phyloP scores from a whole-genome alignment of 108 stramenopile genomes.

The Fistulifera pelliculosa region DNA sequence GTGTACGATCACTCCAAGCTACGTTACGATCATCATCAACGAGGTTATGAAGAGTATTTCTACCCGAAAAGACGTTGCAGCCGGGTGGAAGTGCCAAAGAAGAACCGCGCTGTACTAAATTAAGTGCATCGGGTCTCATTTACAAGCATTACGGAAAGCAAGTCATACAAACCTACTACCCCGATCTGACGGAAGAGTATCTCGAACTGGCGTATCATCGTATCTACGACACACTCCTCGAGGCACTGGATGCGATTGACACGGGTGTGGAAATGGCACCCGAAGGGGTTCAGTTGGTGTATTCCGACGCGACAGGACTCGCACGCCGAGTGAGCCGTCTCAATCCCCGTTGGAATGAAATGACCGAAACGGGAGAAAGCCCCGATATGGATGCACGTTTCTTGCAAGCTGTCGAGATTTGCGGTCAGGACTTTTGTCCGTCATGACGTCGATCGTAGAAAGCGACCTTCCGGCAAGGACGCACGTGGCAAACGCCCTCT shows the following conservation, averaged over 20 bases:
- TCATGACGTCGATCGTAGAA: slow-evolving; percentile 72
- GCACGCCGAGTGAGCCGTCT: slow-evolving; percentile 73
- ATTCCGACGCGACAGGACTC: slow-evolving; percentile 82
- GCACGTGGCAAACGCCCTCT: slow-evolving; percentile 74
- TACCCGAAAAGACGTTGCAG: slow-evolving; percentile 16
- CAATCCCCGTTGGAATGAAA: slow-evolving; percentile 94
- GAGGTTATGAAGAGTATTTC: slow-evolving; percentile 83
- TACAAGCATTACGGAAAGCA: slow-evolving; percentile 96
- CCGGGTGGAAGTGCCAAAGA: slow-evolving; percentile 20
- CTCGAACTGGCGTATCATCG: slow-evolving; percentile 57
- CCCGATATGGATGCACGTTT: slow-evolving; percentile 82
- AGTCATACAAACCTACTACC: slow-evolving; percentile 71
- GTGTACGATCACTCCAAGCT: slow-evolving; percentile 75
- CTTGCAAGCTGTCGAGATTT: slow-evolving; percentile 74
- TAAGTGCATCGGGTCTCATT: slow-evolving; percentile 91
- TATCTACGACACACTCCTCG: slow-evolving; percentile 84
- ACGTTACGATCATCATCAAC: slow-evolving; percentile 98
- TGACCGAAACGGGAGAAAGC: slow-evolving; percentile 33
- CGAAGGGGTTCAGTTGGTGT: slow-evolving; percentile 34
- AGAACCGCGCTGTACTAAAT: slow-evolving; percentile 62
- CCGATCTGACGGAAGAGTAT: slow-evolving; percentile 35
- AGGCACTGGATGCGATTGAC: slow-evolving; percentile 98
- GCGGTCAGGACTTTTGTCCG: slow-evolving; percentile 81
- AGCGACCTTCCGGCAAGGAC: slow-evolving; percentile 87
- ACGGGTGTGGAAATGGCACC: slow-evolving; percentile 89